Evolutionary conservation across 2,329 filamentous ascomycete species (phyloP).

Genomic region (Aspergillus jensenii): DNA sequence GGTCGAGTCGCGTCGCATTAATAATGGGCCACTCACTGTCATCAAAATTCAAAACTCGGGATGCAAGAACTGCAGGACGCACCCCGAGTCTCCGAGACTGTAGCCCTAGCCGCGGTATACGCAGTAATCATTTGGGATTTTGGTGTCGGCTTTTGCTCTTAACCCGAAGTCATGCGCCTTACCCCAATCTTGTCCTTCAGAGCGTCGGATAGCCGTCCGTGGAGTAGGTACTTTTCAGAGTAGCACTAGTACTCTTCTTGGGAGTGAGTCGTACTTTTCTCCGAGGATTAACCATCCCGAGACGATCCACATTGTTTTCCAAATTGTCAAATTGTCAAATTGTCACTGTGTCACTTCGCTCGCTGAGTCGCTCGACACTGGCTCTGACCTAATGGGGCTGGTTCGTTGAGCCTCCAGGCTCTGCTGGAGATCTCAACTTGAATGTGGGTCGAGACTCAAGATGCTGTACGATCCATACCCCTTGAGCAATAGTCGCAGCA

Average conservation of each 20-base stretch:
- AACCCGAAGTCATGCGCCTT: neutral
- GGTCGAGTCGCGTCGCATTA: conserved; percentile 8
- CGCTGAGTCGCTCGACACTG: neutral
- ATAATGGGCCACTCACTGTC: neutral
- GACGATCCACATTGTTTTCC: neutral
- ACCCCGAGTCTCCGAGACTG: neutral
- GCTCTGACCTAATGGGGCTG: neutral
- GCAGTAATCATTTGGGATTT: neutral
- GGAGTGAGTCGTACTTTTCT: neutral
- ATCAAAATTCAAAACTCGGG: neutral
- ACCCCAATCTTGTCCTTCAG: neutral
- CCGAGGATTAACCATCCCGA: conserved; percentile 3
- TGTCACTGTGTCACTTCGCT: neutral
- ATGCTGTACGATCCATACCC: neutral
- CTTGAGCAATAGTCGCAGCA: neutral
- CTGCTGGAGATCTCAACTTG: neutral
- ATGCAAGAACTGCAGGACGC: neutral
- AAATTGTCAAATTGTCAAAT: neutral
- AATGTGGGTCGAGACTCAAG: conserved; percentile 2
- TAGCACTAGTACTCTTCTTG: neutral
- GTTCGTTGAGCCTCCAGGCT: conserved; percentile 1
- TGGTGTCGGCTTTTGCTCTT: neutral
- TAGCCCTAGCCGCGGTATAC: neutral
- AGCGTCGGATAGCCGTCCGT: neutral
- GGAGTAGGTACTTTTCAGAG: neutral